Base-by-base conservation (phyloP, 2,329 filamentous ascomycete genomes). In the Phialophora macrospora region DNA sequence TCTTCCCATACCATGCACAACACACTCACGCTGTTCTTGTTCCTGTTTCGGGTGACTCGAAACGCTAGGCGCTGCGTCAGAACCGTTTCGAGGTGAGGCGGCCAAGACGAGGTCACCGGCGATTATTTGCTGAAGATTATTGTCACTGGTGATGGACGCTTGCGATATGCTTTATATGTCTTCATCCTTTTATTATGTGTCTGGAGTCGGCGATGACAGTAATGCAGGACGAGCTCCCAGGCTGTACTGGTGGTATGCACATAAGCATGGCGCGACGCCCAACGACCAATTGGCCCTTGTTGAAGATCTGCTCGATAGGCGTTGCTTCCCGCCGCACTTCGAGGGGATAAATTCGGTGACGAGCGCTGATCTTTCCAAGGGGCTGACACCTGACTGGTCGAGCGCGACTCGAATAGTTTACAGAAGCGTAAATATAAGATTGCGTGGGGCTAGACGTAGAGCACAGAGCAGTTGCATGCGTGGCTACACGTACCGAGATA, bases 371-470 rank as follows among this genome's bases (percentile, higher is more conserved):
- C 48, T 22, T 14, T 9, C 22, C 3, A 48, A 51, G 9, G 20
- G 26, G 48, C 20, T 12, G 48, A 26, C 22, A 24, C 9, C 20
- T 51, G 48, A 51, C 20, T 24, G 48, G 48, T 5, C 48, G 44
- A 41, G 20, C 14, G 20, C 2, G 5, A n/a, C 38, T 44, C 38
- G 38, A 44, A 44, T 58, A 17, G 41, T 41, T 26, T 58, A 32
- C 44, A 24, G 41, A 20, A 59, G 56, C 56, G 41, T 41, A 59
- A 12, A 49, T 28, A 22, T 46, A 59, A 59, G 56, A 59, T 59
- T 59, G 44, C 56, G 41, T 49, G 14, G 41, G 56, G 56, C 56
- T n/a, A 22, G 32, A 28, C n/a, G 20, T 59, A 28, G 49, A 48
- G 56, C 41, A n/a, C 14, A 26, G 20, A 32, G 24, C 44, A 44